Percentiles rank a stretch among this genome's conserved stretches.
phyloP scores from a whole-genome alignment of 768 basidiomycete genomes.

The Trametes elegans region DNA sequence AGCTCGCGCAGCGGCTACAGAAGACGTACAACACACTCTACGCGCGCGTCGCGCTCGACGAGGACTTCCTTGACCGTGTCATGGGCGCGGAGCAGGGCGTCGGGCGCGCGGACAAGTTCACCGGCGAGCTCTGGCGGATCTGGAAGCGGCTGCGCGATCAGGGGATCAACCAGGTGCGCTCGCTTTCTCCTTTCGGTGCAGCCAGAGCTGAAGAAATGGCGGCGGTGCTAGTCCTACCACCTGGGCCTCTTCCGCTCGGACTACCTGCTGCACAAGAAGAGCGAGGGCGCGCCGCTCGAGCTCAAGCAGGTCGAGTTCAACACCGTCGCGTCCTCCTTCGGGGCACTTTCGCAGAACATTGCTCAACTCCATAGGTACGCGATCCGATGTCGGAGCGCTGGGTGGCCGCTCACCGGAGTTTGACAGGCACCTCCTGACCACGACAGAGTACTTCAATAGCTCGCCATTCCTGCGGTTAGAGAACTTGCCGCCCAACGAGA shows the following conservation, averaged over 20 bases:
- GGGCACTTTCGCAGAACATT: slow-evolving; percentile 64
- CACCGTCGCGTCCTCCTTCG: slow-evolving; percentile 92
- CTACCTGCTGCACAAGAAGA: slow-evolving; percentile 75
- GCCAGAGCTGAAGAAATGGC: slow-evolving; percentile 28
- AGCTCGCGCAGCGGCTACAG: slow-evolving; percentile 65
- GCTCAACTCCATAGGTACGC: slow-evolving; percentile 75
- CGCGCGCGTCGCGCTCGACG: slow-evolving; percentile 76
- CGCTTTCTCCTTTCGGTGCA: not conserved
- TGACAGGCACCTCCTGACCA: slow-evolving; percentile 59
- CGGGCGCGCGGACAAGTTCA: slow-evolving; percentile 82
- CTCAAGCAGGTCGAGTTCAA: slow-evolving; percentile 99
- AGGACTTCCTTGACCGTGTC: slow-evolving; percentile 73
- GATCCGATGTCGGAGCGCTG: not conserved
- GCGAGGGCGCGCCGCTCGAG: slow-evolving; percentile 33
- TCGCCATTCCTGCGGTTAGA: slow-evolving; percentile 50
- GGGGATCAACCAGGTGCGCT: slow-evolving; percentile 51
- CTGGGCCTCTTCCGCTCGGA: slow-evolving; percentile 94
- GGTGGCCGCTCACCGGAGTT: not conserved
- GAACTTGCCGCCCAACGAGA: slow-evolving; percentile 73
- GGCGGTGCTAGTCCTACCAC: slow-evolving; percentile 82
- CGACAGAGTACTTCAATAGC: slow-evolving; percentile 65
- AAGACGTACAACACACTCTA: slow-evolving; percentile 83
- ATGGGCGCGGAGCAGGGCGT: slow-evolving; percentile 81
- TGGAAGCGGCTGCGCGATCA: slow-evolving; percentile 77
- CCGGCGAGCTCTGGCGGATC: slow-evolving; percentile 79